A percentile compares a stretch with the other conserved stretches of the same genome.
phyloP scores from a whole-genome alignment of 192 early-diverging fungal species.

The Thamnidium elegans region DNA sequence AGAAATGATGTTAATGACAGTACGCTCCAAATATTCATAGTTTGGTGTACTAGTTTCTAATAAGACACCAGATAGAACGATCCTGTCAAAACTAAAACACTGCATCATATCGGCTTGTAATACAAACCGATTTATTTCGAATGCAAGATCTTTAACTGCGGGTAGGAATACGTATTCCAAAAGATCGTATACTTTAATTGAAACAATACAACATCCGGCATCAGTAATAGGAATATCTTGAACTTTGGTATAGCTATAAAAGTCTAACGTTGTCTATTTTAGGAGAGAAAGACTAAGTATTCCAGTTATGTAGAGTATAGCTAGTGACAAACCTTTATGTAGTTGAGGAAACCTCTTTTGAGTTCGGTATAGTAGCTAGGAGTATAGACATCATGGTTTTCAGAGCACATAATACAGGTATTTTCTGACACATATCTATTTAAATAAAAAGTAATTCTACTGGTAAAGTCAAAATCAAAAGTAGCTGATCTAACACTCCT shows the following conservation, averaged over 20 bases:
- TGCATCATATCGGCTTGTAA: neutral
- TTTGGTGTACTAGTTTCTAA: neutral
- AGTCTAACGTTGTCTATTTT: neutral
- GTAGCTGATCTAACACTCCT: neutral
- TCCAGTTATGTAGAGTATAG: neutral
- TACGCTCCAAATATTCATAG: neutral
- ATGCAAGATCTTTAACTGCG: neutral
- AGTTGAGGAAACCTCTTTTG: neutral
- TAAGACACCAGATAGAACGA: neutral
- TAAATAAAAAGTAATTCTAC: neutral
- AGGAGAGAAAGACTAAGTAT: neutral
- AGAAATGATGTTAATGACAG: neutral
- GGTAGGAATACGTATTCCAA: slow-evolving; percentile 1
- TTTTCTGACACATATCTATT: neutral
- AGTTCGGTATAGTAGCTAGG: neutral
- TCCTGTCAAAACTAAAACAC: neutral
- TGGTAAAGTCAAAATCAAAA: slow-evolving; percentile 9
- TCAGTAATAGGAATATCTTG: neutral
- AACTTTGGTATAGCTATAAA: neutral
- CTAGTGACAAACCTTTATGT: neutral
- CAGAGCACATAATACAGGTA: neutral
- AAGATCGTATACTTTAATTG: neutral
- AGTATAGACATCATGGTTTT: neutral
- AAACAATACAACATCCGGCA: neutral
- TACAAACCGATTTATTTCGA: neutral